Evolutionary conservation across 2,329 filamentous ascomycete genomes (phyloP).

Genomic region (Xylaria multiplex): DNA sequence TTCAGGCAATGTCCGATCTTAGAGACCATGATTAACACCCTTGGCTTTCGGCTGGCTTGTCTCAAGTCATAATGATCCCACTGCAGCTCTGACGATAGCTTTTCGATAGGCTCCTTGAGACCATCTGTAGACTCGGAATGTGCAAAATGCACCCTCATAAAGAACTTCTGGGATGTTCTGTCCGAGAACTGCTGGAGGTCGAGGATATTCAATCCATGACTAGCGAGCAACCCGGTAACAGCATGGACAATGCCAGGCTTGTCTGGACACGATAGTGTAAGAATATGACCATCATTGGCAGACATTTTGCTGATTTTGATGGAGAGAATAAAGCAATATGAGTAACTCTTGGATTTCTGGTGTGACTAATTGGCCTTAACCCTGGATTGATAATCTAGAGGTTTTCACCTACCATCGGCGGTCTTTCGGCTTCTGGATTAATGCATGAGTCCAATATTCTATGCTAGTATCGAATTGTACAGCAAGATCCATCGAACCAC

Average conservation of each 20-base stretch:
- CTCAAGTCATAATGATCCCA: constrained; percentile 76
- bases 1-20: constrained; percentile 90
- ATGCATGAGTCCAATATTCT: constrained; percentile 39
- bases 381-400: constrained; percentile 29
- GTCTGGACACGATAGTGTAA: constrained; percentile 86
- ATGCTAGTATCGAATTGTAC: constrained; percentile 28
- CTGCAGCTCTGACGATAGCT: constrained; percentile 69
- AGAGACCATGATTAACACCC: constrained; percentile 87
- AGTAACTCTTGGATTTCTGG: constrained; percentile 17
- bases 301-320: constrained; percentile 38
- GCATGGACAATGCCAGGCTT: constrained; percentile 86
- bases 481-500: too few relatives aligned
- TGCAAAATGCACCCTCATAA: constrained; percentile 88
- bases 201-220: constrained; percentile 80
- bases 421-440: constrained; percentile 43
- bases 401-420: constrained; percentile 40
- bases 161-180: constrained; percentile 77
- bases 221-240: constrained; percentile 80
- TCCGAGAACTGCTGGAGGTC: constrained; percentile 89
- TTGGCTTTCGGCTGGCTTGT: constrained; percentile 74
- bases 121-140: constrained; percentile 63
- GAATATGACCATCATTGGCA: constrained; percentile 67
- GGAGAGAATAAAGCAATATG: constrained; percentile 5
- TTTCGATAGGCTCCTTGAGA: constrained; percentile 65
- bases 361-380: constrained; percentile 36